Evolutionary conservation across 2,329 filamentous ascomycete species (phyloP), one percentile per base, ranked within the genome.

Genomic region (Westerdykella sp.): DNA sequence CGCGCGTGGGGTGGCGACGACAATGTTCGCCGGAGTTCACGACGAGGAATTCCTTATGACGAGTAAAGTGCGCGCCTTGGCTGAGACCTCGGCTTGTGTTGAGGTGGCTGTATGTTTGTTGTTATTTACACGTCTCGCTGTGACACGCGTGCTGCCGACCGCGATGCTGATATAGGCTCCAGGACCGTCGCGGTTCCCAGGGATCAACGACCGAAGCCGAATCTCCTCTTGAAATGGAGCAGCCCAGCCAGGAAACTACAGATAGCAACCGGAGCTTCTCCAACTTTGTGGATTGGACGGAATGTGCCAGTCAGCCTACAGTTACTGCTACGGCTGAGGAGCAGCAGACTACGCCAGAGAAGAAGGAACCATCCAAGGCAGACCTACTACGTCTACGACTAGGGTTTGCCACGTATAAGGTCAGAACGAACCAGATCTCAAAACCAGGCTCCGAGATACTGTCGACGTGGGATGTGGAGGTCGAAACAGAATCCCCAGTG

Each of bases 391-490:
- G 77, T 40, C 74, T 87, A 9, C 77, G 84, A n/a, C 77, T 90
- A 13, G 74, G 78, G 22, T 76, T 88, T 15, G 85, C 84, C 12
- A 78, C 77, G 57, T 89, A 88, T 72, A 89, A 89, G 67, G 73
- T 90, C 51, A 77, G 76, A 44, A 89, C 85, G 2, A 81, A 84
- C 46, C 85, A 90, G 65, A 76, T 80, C 42, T 70, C 77, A 44
- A 73, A 85, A 22, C 81, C 84, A 1, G 49, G 55, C 74, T 87
- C 47, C 73, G 80, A 43, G 68, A 78, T 88, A 34, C 60, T 68
- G 10, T 60, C 62, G 5, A 53, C 50, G 12, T 62, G 54, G 38
- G 55, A 65, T 28, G 43, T 50, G 12, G 50, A 48, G n/a, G 37
- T 52, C 23, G 53, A 55, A 1, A 53, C 50, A 11, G 42, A 49